These are phyloP conservation scores for Taiozyma sp. DNA, from an alignment of 1,139 yeast genomes.

Conservation along the genomic window DNA sequence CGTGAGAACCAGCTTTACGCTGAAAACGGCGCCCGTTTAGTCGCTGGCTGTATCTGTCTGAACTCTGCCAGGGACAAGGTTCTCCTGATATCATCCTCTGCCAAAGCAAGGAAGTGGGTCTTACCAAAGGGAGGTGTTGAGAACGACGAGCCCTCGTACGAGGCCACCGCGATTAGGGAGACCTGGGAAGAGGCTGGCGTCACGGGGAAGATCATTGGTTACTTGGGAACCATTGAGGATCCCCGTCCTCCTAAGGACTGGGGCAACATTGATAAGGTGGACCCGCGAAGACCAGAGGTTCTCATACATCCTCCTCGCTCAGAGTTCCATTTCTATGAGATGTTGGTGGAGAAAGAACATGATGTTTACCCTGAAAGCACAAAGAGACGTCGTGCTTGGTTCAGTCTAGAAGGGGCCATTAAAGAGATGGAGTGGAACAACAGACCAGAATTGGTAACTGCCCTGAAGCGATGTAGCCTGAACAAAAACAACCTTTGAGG, in stretches of 20 bases:
- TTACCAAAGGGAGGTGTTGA: slow-evolving; percentile 97
- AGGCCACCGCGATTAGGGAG: slow-evolving; percentile 63
- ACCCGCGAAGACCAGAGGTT: slow-evolving; percentile 20
- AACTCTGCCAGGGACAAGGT: slow-evolving; percentile 53
- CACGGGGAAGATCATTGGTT: slow-evolving; percentile 49
- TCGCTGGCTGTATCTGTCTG: slow-evolving; percentile 86
- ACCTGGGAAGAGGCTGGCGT: slow-evolving; percentile 99
- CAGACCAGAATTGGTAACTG: slow-evolving; percentile 65
- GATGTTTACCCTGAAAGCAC: slow-evolving; percentile 70
- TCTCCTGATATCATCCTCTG: slow-evolving; percentile 70
- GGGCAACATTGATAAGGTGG: slow-evolving; percentile 24
- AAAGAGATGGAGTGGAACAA: slow-evolving; percentile 53
- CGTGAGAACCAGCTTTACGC: slow-evolving; percentile 16
- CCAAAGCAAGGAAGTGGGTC: slow-evolving; percentile 68
- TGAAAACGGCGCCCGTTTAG: slow-evolving; percentile 65
- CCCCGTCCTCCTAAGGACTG: slow-evolving; percentile 62
- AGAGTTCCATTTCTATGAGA: slow-evolving; percentile 81
- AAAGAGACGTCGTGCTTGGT: slow-evolving; percentile 67
- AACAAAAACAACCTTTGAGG: background rate
- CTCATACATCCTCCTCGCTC: slow-evolving; percentile 47
- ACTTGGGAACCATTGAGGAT: slow-evolving; percentile 65
- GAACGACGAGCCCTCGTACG: slow-evolving; percentile 53
- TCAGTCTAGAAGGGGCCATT: slow-evolving; percentile 65
- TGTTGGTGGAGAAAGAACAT: slow-evolving; percentile 51
- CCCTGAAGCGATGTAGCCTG: slow-evolving; percentile 40